These are phyloP conservation scores for Corylus americana DNA, from an alignment of 306 rosid species.

Conservation along the genomic window DNA sequence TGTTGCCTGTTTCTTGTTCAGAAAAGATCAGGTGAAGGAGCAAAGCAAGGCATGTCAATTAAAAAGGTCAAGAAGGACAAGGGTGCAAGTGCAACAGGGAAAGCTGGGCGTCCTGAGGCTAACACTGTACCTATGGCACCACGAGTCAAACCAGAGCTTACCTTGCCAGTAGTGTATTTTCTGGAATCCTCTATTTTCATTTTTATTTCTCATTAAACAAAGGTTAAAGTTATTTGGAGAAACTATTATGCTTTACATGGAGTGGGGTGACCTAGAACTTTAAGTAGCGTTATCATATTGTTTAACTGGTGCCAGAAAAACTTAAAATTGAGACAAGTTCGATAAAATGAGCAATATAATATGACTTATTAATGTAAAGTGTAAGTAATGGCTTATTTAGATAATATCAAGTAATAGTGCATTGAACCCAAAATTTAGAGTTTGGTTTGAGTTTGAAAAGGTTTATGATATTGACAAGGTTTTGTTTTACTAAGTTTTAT, in stretches of 20 bases:
- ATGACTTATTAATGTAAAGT: background rate
- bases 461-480: background rate
- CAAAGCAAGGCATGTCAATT: constrained; percentile 82
- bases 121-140: constrained; percentile 62
- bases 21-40: constrained; percentile 85
- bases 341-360: background rate
- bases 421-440: background rate
- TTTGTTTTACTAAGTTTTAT: background rate
- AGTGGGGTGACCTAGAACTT: constrained; percentile 5
- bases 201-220: constrained; percentile 1
- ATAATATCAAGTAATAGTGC: background rate
- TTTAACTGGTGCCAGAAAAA: background rate
- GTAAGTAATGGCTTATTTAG: background rate
- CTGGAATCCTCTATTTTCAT: constrained; percentile 26
- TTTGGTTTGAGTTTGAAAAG: background rate
- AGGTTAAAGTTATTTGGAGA: background rate
- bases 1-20: constrained; percentile 38
- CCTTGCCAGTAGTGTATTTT: constrained; percentile 78
- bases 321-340: background rate
- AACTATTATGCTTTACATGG: background rate
- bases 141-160: constrained; percentile 88
- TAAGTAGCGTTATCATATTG: background rate
- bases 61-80: constrained; percentile 89
- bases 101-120: constrained; percentile 68
- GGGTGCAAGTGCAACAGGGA: constrained; percentile 69